phyloP scores from a whole-genome alignment of 2,329 filamentous ascomycete genomes.

The Tolypocladium nubicola region DNA sequence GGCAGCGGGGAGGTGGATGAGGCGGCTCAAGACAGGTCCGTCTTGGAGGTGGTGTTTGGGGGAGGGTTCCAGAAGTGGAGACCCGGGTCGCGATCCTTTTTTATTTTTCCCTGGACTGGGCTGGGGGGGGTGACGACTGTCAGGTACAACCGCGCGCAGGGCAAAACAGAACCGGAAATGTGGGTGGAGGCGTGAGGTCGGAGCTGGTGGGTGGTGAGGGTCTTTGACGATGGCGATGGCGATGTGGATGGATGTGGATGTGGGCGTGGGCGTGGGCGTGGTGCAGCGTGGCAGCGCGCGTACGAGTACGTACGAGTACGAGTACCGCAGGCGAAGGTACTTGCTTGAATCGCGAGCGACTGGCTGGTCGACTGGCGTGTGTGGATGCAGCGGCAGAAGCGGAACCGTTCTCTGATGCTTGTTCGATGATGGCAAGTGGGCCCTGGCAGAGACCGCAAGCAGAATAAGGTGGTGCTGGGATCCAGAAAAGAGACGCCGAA shows the following conservation, averaged over 20 bases:
- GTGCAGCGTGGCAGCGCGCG: background rate
- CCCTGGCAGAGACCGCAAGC: constrained; percentile 13
- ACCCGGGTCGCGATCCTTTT: constrained; percentile 30
- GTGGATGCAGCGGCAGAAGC: constrained; percentile 8
- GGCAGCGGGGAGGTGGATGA: constrained; percentile 24
- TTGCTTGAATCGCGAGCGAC: constrained; percentile 2
- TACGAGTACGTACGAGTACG: background rate
- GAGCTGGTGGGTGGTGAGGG: background rate
- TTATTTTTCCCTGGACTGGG: constrained; percentile 16
- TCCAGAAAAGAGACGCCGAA: constrained; percentile 8
- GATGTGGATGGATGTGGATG: background rate
- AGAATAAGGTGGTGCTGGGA: constrained; percentile 11
- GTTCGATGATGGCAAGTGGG: constrained; percentile 13
- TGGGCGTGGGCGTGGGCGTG: background rate
- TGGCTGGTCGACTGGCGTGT: background rate
- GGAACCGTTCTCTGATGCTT: constrained; percentile 12
- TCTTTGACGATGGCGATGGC: background rate
- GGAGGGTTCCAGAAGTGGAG: constrained; percentile 34
- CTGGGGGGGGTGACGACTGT: constrained; percentile 8
- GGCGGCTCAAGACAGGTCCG: constrained; percentile 25
- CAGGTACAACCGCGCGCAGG: constrained; percentile 11
- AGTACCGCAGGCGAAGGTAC: constrained; percentile 1
- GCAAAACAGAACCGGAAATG: constrained; percentile 13
- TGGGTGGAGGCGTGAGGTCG: constrained; percentile 11
- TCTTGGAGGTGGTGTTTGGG: constrained; percentile 29